Base-by-base conservation (phyloP, 2,329 filamentous ascomycete species). In the Akanthomyces dipterigenus region DNA sequence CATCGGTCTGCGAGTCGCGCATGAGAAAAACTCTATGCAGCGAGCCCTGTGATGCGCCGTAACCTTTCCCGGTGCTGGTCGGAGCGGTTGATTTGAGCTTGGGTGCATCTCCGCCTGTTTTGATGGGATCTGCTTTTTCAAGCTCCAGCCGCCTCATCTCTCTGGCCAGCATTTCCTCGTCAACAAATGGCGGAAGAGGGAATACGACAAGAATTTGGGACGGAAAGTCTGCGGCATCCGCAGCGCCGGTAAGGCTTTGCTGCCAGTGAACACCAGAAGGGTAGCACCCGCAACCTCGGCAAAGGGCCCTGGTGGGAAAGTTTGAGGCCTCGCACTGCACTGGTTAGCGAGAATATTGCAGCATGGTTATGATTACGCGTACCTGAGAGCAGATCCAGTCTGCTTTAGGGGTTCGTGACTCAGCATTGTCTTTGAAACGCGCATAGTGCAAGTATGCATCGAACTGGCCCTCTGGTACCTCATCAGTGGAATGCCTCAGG, bases 141-240 rank as follows among this genome's bases (percentile, higher is more conserved):
- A 82, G 70, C 68, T 90, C 90, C 4, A 96, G 79, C 66, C 90
- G 90, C 67, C 85, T 84, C 55, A 91, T 84, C 26, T 90, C 90
- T 61, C 84, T 86, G 1, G 87, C 88, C 11, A 96, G 78, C 53
- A 89, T 77, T 60, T 89, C 85, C 72, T 93, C 90, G 7, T 82
- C 88, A 6, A 91, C 84, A 16, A 88, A 87, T 0, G 83, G 75
- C 36, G 90, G 85, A 7, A 96, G 76, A 8, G 87, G 87, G 63
- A 89, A 86, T 26, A 95, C 78, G 5, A 95, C 83, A 22, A 95
- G 76, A 65, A 93, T 91, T 66, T 92, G 90, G 1, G 89, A 91
- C 1, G 87, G 83, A 0, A 81, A 73, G 62, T 87, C 73, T 56
- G 78, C 75, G 26, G 78, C 77, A 67, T 82, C 80, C 20, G 77